These are phyloP conservation scores for Marasmius sp. DNA, from an alignment of 1,284 basidiomycete genomes.

Conservation along the genomic window DNA sequence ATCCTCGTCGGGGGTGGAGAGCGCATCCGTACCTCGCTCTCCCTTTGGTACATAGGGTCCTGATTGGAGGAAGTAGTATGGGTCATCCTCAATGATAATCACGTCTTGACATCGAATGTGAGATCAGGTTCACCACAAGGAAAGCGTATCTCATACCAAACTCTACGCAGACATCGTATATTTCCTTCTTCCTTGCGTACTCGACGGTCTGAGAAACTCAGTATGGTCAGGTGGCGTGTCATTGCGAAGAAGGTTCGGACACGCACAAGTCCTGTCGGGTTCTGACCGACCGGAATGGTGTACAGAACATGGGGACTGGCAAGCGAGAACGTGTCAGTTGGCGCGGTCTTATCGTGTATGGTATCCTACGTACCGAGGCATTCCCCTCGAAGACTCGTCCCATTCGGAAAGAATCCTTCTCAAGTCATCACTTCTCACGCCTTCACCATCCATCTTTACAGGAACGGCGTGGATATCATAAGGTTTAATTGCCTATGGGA, in stretches of 20 bases:
- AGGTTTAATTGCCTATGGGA: slow-evolving; percentile 36
- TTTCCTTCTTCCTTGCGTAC: slow-evolving; percentile 69
- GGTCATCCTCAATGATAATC: slow-evolving; percentile 80
- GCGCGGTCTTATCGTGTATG: not conserved
- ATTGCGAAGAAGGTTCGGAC: not conserved
- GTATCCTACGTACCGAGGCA: slow-evolving; percentile 39
- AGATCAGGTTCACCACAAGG: not conserved
- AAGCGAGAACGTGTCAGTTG: not conserved
- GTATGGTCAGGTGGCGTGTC: slow-evolving; percentile 50
- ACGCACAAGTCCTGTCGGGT: slow-evolving; percentile 74
- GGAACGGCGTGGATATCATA: slow-evolving; percentile 52
- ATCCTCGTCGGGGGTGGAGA: slow-evolving; percentile 30
- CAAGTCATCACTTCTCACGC: slow-evolving; percentile 65
- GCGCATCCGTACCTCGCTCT: slow-evolving; percentile 29
- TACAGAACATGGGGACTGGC: slow-evolving; percentile 74
- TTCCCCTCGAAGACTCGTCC: slow-evolving; percentile 59
- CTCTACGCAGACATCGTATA: slow-evolving; percentile 79
- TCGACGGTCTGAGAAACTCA: slow-evolving; percentile 20
- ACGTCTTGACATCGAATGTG: slow-evolving; percentile 41
- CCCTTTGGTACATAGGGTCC: slow-evolving; percentile 50
- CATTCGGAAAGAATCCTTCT: slow-evolving; percentile 63
- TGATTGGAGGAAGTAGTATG: slow-evolving; percentile 78
- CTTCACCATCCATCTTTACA: slow-evolving; percentile 72
- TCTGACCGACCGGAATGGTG: slow-evolving; percentile 75
- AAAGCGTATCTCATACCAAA: slow-evolving; percentile 49